Base-by-base conservation (phyloP, 2,329 filamentous ascomycete genomes). In the Rhytidhysteron rufulum region DNA sequence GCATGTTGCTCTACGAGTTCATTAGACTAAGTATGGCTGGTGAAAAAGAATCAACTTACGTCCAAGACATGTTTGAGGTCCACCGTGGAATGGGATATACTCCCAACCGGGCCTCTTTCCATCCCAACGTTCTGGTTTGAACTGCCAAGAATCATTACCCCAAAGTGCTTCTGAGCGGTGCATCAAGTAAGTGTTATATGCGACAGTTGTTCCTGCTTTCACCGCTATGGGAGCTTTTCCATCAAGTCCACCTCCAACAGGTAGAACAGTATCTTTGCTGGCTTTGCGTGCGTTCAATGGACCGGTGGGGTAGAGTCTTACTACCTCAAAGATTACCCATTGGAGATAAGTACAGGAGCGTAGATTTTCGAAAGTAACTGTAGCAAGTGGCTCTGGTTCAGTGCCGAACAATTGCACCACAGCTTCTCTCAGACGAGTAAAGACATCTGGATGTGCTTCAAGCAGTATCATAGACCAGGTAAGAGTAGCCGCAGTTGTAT, bases 11-110 rank as follows among this genome's bases (percentile, higher is more conserved):
- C n/a, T n/a, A n/a, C n/a, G n/a, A n/a, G n/a, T n/a, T n/a, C n/a
- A n/a, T n/a, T n/a, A n/a, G n/a, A n/a, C n/a, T n/a, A n/a, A n/a
- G n/a, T n/a, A n/a, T n/a, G n/a, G n/a, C n/a, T n/a, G n/a, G n/a
- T n/a, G n/a, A n/a, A n/a, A 29, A 29, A 29, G 25, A 29, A 29
- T 9, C 25, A 46, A 49, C 44, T 49, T 40, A 45, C 45, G 43
- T 10, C 46, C 48, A 24, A 51, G 22, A 20, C 48, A 51, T 16
- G 43, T 41, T 15, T 44, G 36, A 24, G 48, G 48, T 2, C 48
- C 48, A 20, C 48, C 46, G 15, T 47, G 44, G 34, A 51, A 51
- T 9, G 48, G 48, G 11, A 51, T 25, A 19, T 45, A 49, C 33
- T 44, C 46, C 46, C 44, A 51, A 0, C 48, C 45, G 4, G 43